These are phyloP conservation scores for Kazachstania bromeliacearum DNA, from an alignment of 805 yeast species.

Conservation along the genomic window DNA sequence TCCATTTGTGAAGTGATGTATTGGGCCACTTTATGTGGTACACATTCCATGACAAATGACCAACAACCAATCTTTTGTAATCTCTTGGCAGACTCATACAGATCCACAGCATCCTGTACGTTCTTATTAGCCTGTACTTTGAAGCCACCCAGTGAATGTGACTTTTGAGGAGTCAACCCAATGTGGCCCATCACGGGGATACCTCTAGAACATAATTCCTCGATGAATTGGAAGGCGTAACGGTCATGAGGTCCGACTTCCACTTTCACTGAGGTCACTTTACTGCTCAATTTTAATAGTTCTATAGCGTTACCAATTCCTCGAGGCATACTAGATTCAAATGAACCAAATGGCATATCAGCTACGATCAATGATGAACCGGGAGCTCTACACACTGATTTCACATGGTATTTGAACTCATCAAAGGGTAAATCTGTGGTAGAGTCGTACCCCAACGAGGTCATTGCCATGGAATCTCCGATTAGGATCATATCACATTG, in stretches of 20 bases:
- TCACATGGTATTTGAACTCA: constrained; percentile 68
- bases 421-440: constrained; percentile 71
- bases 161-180: constrained; percentile 87
- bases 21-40: constrained; percentile 65
- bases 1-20: constrained; percentile 48
- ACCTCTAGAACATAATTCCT: constrained; percentile 53
- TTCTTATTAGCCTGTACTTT: constrained; percentile 69
- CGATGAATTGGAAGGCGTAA: constrained; percentile 43
- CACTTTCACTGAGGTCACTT: constrained; percentile 40
- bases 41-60: constrained; percentile 69
- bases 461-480: constrained; percentile 94
- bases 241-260: constrained; percentile 63
- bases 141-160: constrained; percentile 73
- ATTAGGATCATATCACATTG: constrained; percentile 63
- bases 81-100: constrained; percentile 58
- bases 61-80: constrained; percentile 73
- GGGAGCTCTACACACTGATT: constrained; percentile 63
- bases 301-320: constrained; percentile 66
- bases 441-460: constrained; percentile 68
- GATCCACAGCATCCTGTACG: constrained; percentile 40
- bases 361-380: constrained; percentile 57
- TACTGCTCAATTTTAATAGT: constrained; percentile 22
- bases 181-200: constrained; percentile 88
- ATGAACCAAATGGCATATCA: constrained; percentile 85
- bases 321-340: constrained; percentile 52